Percentiles rank a stretch among this genome's conserved stretches.
Conservation (phyloP, 2,329 filamentous ascomycete species). For the Neocucurbitaria cava region DNA sequence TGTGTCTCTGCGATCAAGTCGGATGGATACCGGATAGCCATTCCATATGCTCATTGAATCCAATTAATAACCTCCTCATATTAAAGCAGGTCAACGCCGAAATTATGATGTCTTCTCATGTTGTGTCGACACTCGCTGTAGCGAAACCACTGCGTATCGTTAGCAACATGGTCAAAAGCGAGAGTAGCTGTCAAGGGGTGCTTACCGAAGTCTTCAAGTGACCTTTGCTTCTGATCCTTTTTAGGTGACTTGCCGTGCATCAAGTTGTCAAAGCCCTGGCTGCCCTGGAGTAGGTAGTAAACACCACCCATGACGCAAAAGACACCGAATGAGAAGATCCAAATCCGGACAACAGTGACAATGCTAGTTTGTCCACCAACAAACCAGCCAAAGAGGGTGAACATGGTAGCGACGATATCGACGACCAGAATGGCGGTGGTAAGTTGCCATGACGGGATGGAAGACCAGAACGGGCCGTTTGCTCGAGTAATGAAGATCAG, state of each 20-base stretch:
- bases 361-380: slow-evolving; percentile 73
- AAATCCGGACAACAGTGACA: slow-evolving; percentile 85
- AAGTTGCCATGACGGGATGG: slow-evolving; percentile 86
- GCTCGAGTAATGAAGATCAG: slow-evolving; percentile 95
- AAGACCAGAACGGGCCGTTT: slow-evolving; percentile 92
- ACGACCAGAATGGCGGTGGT: slow-evolving; percentile 78
- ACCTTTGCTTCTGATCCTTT: slow-evolving; percentile 82
- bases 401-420: slow-evolving; percentile 83
- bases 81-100: background rate
- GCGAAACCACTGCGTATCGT: slow-evolving; percentile 74
- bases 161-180: slow-evolving; percentile 50
- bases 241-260: slow-evolving; percentile 90
- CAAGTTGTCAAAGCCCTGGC: slow-evolving; percentile 83
- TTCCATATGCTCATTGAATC: too few species aligned
- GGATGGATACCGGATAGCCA: too few species aligned
- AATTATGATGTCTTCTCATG: slow-evolving; percentile 84
- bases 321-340: slow-evolving; percentile 89
- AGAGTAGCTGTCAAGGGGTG: slow-evolving; percentile 30
- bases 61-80: too few species aligned
- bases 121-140: slow-evolving; percentile 89
- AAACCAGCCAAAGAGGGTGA: slow-evolving; percentile 87
- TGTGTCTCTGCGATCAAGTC: too few species aligned
- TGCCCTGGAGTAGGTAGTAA: slow-evolving; percentile 83
- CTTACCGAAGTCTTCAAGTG: slow-evolving; percentile 88
- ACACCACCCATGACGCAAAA: slow-evolving; percentile 82